Percentiles rank a stretch among this genome's conserved stretches.
Evolutionary conservation across 2,329 filamentous ascomycete genomes (phyloP).

Genomic region (Pyricularia pennisetigena): DNA sequence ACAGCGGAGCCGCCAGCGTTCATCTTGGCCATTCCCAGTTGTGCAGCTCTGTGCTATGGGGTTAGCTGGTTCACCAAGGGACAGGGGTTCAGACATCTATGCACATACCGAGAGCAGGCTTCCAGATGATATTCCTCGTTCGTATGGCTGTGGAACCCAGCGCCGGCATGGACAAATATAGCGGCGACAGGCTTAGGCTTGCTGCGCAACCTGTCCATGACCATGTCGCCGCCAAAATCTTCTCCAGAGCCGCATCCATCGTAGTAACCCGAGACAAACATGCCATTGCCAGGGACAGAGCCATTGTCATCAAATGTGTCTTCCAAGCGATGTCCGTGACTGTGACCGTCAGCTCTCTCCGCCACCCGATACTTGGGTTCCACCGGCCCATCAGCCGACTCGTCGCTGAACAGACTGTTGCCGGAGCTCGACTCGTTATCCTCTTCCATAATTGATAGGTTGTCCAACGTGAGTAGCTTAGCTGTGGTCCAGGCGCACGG

Average conservation of each 20-base stretch:
- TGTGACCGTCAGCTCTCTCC: background rate
- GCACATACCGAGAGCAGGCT: slow-evolving; percentile 76
- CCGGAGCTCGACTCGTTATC: background rate
- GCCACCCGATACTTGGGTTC: background rate
- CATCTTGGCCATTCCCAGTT: slow-evolving; percentile 73
- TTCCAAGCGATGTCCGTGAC: background rate
- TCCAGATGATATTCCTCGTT: slow-evolving; percentile 80
- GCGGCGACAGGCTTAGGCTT: slow-evolving; percentile 31
- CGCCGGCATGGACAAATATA: slow-evolving; percentile 92
- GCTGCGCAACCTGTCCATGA: background rate
- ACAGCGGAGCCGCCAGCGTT: slow-evolving; percentile 69
- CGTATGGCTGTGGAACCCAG: slow-evolving; percentile 80
- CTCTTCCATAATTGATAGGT: background rate
- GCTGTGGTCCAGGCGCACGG: background rate
- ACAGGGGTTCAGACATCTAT: background rate
- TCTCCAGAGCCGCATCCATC: background rate
- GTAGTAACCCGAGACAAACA: slow-evolving; percentile 1
- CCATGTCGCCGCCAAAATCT: slow-evolving; percentile 1
- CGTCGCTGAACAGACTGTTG: background rate
- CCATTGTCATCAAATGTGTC: background rate
- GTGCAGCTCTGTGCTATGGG: slow-evolving; percentile 55
- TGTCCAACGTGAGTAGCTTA: background rate
- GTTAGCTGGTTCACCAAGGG: background rate
- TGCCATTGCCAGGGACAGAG: background rate
- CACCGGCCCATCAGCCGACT: background rate